Evolutionary conservation across 225 moss, liverwort and hornwort species (phyloP).

Genomic region (Sphagnum contortum): DNA sequence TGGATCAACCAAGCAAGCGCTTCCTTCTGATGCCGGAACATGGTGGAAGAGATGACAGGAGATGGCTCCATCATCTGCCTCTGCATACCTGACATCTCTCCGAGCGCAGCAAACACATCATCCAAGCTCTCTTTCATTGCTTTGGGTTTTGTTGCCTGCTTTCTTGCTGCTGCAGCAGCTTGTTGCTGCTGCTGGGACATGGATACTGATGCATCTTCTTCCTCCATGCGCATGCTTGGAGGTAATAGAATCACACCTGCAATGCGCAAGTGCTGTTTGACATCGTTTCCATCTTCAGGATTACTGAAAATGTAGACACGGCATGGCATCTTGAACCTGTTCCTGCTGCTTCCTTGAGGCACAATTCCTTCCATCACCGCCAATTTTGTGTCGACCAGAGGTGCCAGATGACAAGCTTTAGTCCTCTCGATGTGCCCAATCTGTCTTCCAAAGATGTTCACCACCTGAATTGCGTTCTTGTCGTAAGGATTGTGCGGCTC

Average conservation of each 20-base stretch:
- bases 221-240: slow-evolving; percentile 9
- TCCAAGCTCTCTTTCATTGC: slow-evolving; percentile 27
- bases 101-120: slow-evolving; percentile 33
- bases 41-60: slow-evolving; percentile 19
- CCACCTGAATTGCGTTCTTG: slow-evolving; percentile 39
- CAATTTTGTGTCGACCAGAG: slow-evolving; percentile 33
- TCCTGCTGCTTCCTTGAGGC: slow-evolving; percentile 32
- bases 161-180: background rate
- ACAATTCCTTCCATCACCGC: slow-evolving; percentile 48
- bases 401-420: slow-evolving; percentile 36
- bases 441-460: slow-evolving; percentile 50
- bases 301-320: slow-evolving; percentile 39
- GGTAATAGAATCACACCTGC: slow-evolving; percentile 19
- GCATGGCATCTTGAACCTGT: slow-evolving; percentile 43
- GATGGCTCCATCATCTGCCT: slow-evolving; percentile 34
- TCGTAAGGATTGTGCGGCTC: slow-evolving; percentile 45
- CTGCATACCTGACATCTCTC: slow-evolving; percentile 15
- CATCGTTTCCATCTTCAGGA: slow-evolving; percentile 6
- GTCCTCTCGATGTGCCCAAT: slow-evolving; percentile 45
- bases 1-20: slow-evolving; percentile 53
- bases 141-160: slow-evolving; percentile 11
- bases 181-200: background rate
- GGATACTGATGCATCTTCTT: background rate
- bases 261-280: slow-evolving; percentile 18
- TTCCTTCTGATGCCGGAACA: slow-evolving; percentile 53